Percentiles rank a stretch among this genome's conserved stretches.
Conservation (phyloP, 2,329 filamentous ascomycete species). For the Spiromastix sp. region DNA sequence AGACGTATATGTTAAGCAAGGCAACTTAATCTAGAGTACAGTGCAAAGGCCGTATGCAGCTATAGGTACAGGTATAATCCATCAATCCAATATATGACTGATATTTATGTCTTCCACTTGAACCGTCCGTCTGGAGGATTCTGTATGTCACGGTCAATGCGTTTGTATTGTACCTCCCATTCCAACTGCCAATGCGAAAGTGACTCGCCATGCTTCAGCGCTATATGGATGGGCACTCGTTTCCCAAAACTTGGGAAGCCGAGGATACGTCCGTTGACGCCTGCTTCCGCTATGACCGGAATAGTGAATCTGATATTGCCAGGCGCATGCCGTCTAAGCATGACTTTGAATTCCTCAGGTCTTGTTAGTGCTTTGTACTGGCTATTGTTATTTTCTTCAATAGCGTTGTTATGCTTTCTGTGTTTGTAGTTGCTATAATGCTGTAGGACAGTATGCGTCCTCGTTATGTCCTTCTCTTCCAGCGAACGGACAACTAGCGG, state of each 20-base stretch:
- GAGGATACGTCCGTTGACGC: conserved; percentile 6
- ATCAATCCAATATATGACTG: too few relatives aligned
- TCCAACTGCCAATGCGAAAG: conserved; percentile 16
- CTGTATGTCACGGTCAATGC: conserved; percentile 21
- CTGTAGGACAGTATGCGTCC: conserved; percentile 10
- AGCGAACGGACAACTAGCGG: conserved; percentile 33
- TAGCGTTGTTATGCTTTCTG: background rate
- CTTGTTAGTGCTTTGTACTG: conserved; percentile 5
- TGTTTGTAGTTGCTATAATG: background rate
- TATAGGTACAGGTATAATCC: too few relatives aligned
- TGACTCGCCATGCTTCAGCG: conserved; percentile 11
- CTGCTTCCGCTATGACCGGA: conserved; percentile 22
- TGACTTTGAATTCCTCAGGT: conserved; percentile 8
- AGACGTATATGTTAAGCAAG: too few relatives aligned
- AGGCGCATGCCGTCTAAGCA: conserved; percentile 22
- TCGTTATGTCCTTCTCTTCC: conserved; percentile 19
- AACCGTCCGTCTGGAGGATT: too few relatives aligned
- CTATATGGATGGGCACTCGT: conserved; percentile 16
- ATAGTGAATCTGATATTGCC: conserved; percentile 32
- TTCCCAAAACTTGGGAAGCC: conserved; percentile 8
- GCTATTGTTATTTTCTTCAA: background rate
- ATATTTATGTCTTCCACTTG: too few relatives aligned
- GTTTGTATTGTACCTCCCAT: conserved; percentile 33
- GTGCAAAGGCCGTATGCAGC: too few relatives aligned
- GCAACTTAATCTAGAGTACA: too few relatives aligned